Base-by-base conservation (phyloP, 2,329 filamentous ascomycete genomes). In the Ambrosiella cleistominuta region DNA sequence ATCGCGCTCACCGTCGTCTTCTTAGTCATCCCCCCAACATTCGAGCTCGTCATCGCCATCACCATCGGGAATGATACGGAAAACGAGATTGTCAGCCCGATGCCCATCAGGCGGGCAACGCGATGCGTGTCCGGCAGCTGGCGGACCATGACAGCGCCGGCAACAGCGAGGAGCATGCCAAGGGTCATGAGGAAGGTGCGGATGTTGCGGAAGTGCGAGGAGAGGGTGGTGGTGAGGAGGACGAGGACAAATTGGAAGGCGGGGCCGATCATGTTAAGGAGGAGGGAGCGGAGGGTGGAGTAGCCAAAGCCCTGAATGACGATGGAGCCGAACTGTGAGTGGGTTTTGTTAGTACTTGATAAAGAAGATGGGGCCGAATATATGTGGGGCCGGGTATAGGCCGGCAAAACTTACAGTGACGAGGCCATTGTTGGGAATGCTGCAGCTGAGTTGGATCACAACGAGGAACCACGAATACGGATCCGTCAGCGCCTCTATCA, bases 21-120 rank as follows among this genome's bases (percentile, higher is more conserved):
- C 69, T 84, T 84, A 1, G 80, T 83, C 57, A 81, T 78, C 0
- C 80, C 81, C 17, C 75, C 79, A 38, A 81, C 70, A 63, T 83
- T 83, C 5, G 77, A 72, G 0, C 75, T 74, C 39, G 79, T 70
- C 68, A 83, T 72, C 8, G 76, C 76, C 66, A 83, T 71, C 51
- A 74, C 68, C 39, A 83, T 70, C 13, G 66, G 64, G 49, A 67
- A 64, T 42, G 63, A 64, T 40, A 61, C 63, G 72, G 77, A 64
- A 76, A 73, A 1, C 73, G 77, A 7, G 74, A 78, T 76, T 74
- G 82, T 71, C 80, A 85, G 51, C 13, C 65, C 56, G 64, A 49
- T 64, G 63, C 65, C 66, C n/a, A 62, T 61, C 38, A 65, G 66
- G 1, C 66, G 65, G 9, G 62, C 61, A 63, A 65, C 66, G 38